Conservation (phyloP, 331 rosid species). For the Quercus phellos region DNA sequence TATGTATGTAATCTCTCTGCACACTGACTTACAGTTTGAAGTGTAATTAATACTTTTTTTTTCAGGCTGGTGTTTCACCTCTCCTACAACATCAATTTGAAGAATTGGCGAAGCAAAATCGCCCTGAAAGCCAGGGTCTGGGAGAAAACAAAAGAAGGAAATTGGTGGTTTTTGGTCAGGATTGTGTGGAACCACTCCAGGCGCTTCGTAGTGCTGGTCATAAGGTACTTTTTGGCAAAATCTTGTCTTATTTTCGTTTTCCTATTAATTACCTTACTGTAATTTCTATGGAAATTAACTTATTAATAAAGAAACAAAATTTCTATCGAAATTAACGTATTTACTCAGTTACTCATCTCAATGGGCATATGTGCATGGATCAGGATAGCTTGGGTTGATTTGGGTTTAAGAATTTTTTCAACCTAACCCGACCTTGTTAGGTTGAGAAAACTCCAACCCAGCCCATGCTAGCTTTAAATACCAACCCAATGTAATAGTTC, state of each 20-base stretch:
- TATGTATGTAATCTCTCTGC: neutral
- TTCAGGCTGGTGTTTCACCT: conserved; percentile 82
- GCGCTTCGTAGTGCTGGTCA: conserved; percentile 71
- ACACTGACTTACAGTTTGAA: neutral
- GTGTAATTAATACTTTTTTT: conserved; percentile 8
- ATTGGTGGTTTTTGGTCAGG: conserved; percentile 86
- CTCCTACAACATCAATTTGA: conserved; percentile 76
- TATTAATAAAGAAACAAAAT: neutral
- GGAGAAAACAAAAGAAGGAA: conserved; percentile 55
- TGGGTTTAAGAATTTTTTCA: too few species aligned
- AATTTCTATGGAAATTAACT: too few species aligned
- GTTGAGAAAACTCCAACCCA: too few species aligned
- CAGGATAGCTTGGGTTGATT: too few species aligned
- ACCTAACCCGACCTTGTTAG: too few species aligned
- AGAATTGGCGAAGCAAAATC: conserved; percentile 62
- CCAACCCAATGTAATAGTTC: too few species aligned
- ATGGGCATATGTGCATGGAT: too few species aligned
- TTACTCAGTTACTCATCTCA: too few species aligned
- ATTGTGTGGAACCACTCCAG: conserved; percentile 84
- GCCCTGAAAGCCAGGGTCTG: conserved; percentile 28
- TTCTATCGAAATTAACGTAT: neutral
- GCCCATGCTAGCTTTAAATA: too few species aligned
- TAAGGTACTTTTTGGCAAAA: conserved; percentile 48
- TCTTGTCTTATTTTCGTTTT: neutral
- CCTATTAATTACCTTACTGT: too few species aligned